phyloP scores from a whole-genome alignment of 2,329 filamentous ascomycete species.

The Xylaria sp. region DNA sequence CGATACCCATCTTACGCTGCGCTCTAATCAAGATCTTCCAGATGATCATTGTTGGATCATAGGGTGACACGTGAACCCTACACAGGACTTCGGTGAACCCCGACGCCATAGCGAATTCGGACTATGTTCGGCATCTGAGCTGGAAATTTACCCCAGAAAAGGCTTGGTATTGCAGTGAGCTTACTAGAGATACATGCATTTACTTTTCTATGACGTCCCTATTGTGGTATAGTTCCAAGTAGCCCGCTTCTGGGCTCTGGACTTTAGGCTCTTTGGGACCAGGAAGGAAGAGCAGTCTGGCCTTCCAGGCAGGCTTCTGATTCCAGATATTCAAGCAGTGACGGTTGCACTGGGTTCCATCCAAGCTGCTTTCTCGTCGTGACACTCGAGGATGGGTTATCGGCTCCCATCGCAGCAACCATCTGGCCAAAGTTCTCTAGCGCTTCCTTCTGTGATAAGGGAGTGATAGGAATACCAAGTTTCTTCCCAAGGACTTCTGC shows the following conservation, averaged over 20 bases:
- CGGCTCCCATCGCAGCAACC: constrained; percentile 12
- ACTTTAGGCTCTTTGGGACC: constrained; percentile 10
- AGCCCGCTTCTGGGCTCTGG: not conserved
- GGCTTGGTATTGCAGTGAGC: not conserved
- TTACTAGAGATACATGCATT: not conserved
- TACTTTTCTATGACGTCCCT: not conserved
- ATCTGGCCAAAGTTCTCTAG: constrained; percentile 14
- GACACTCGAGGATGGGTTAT: constrained; percentile 23
- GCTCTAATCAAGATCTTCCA: not conserved
- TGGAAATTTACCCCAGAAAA: not conserved
- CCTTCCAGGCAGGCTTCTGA: constrained; percentile 7
- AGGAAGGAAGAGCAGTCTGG: constrained; percentile 15
- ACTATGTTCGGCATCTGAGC: not conserved
- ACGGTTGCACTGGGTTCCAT: constrained; percentile 19
- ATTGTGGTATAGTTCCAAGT: not conserved
- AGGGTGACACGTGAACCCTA: too few relatives aligned
- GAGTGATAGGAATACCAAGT: constrained; percentile 16
- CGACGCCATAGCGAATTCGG: not conserved
- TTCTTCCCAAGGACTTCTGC: constrained; percentile 24
- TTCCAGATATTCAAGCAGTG: constrained; percentile 20
- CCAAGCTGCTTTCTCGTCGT: constrained; percentile 27
- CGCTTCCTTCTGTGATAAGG: constrained; percentile 1
- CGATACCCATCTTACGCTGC: too few relatives aligned
- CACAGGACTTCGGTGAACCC: too few relatives aligned
- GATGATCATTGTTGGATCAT: not conserved